Evolutionary conservation across 78 protist genomes (phyloP).

Genomic region (Guillardia theta): DNA sequence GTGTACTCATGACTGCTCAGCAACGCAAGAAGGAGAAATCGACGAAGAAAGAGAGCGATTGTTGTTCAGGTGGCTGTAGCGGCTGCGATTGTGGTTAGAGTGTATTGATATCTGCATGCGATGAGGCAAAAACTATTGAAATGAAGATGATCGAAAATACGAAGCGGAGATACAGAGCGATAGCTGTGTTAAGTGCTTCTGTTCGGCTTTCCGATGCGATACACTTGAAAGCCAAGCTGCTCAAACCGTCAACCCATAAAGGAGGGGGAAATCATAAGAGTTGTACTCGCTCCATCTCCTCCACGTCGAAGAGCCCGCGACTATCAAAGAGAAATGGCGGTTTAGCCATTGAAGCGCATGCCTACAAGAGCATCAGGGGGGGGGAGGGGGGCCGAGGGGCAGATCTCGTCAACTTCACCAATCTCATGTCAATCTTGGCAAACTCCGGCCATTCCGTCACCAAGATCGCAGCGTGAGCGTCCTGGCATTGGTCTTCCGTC

Average conservation of each 20-base stretch:
- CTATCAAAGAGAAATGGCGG: conserved; percentile 56
- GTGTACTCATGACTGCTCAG: not conserved
- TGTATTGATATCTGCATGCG: too few species aligned
- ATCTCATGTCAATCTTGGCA: not conserved
- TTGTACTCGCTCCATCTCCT: not conserved
- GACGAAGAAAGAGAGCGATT: not conserved
- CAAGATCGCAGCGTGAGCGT: conserved; percentile 37
- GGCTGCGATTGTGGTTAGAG: not conserved
- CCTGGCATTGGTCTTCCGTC: not conserved
- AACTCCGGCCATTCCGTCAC: conserved; percentile 54
- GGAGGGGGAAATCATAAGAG: not conserved
- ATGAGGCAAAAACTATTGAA: too few species aligned
- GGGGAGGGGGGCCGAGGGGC: not conserved
- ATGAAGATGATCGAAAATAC: too few species aligned
- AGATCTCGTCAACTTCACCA: not conserved
- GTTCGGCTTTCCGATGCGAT: not conserved
- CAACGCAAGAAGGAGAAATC: not conserved
- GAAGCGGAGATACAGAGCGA: too few species aligned
- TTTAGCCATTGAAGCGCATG: not conserved
- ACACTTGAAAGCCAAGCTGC: not conserved
- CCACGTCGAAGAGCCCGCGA: conserved; percentile 1
- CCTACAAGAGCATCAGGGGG: not conserved
- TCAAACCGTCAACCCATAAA: not conserved
- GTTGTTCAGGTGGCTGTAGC: not conserved
- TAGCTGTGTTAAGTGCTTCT: too few species aligned